Percentiles rank a stretch among this genome's conserved stretches.
These are phyloP conservation scores for Pichia sp. DNA, from an alignment of 1,139 yeast species.

Conservation along the genomic window DNA sequence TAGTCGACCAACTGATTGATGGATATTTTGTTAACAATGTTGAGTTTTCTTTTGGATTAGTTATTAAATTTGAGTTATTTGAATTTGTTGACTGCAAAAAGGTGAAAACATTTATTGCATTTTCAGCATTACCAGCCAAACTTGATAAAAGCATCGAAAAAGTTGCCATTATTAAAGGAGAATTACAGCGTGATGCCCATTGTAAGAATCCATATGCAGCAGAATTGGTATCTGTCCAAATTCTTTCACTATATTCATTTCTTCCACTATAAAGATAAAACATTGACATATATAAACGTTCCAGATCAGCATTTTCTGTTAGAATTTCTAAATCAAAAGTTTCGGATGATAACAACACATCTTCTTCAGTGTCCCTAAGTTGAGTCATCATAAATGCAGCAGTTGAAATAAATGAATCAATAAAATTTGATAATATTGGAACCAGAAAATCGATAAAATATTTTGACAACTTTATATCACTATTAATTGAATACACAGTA, in stretches of 20 bases:
- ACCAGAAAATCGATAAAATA: slow-evolving; percentile 27
- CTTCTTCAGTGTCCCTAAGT: slow-evolving; percentile 83
- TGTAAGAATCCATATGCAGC: slow-evolving; percentile 66
- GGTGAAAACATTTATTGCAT: slow-evolving; percentile 42
- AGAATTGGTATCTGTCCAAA: slow-evolving; percentile 68
- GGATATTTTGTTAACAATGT: slow-evolving; percentile 23
- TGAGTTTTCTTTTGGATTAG: slow-evolving; percentile 13
- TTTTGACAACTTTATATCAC: slow-evolving; percentile 29
- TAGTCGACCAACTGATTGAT: slow-evolving; percentile 30
- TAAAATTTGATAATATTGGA: slow-evolving; percentile 43
- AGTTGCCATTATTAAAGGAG: slow-evolving; percentile 77
- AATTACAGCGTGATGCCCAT: slow-evolving; percentile 85
- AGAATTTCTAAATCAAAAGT: slow-evolving; percentile 47
- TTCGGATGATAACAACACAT: slow-evolving; percentile 52
- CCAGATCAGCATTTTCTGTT: slow-evolving; percentile 74
- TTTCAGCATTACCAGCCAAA: slow-evolving; percentile 54
- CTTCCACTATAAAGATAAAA: slow-evolving; percentile 64
- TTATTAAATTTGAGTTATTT: slow-evolving; percentile 6
- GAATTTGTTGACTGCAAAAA: slow-evolving; percentile 31
- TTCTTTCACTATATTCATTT: slow-evolving; percentile 49
- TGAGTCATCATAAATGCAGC: slow-evolving; percentile 76
- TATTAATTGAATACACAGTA: slow-evolving; percentile 28
- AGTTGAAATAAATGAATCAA: slow-evolving; percentile 58
- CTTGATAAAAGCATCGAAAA: slow-evolving; percentile 76
- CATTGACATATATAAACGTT: slow-evolving; percentile 75